Evolutionary conservation across 139 green algal species (phyloP), one percentile per base, ranked within the genome.

Genomic region (Picochlorum sp.): DNA sequence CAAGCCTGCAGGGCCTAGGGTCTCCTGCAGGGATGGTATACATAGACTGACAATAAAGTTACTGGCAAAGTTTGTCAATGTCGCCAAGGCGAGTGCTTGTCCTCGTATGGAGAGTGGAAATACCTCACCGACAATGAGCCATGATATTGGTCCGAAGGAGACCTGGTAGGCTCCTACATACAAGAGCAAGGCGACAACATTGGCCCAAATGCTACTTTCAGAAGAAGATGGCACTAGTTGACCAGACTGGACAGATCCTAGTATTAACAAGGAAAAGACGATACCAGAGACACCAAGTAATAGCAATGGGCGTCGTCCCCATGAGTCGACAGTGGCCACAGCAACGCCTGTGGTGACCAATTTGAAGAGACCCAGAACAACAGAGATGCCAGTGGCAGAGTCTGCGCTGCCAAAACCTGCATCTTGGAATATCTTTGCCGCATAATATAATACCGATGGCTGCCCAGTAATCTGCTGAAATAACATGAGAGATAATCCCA

Each of bases 401-500:
- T 50, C 34, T 0, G 69, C 73, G 1, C 44, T 67, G 0, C 72
- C 61, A 68, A 95, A 91, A 6, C 86, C 87, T 0, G 88, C 86
- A 1, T 80, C 71, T 66, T 90, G 65, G 23, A 88, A 81, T 60
- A 89, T 86, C 21, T 73, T 69, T 34, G 65, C 60, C 0, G 89
- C 90, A 62, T 97, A 96, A 76, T 96, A 96, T 20, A 97, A 69
- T 47, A 97, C 91, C 8, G 68, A 86, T 8, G 91, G 91, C 77
- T 97, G 91, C 5, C 91, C 91, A 4, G 91, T 97, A 63, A 96
- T 89, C 66, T 92, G 86, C 75, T 95, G 87, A 68, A 91, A 90
- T 6, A 94, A 68, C 80, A 95, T 87, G 1, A 93, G 80, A 14
- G 66, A 82, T 34, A 83, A 61, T 21, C 84, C 85, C 3, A 89